phyloP scores from a whole-genome alignment of 2,329 filamentous ascomycete species.

The Knufia fluminis region DNA sequence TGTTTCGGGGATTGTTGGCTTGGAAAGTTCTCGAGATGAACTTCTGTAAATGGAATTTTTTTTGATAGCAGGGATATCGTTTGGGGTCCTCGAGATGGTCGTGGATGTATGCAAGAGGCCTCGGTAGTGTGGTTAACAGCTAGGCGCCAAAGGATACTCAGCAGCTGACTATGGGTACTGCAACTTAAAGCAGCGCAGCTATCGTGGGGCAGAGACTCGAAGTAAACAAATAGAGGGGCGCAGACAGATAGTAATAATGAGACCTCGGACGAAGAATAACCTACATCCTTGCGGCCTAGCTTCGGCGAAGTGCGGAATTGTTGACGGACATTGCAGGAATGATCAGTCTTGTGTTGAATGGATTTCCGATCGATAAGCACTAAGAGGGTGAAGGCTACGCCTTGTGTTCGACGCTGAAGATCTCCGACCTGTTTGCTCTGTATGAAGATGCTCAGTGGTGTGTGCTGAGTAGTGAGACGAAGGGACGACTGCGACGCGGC shows the following conservation, averaged over 20 bases:
- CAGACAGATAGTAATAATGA: neutral
- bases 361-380: too few relatives aligned
- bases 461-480: neutral
- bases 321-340: neutral
- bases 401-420: too few relatives aligned
- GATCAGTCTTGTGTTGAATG: too few relatives aligned
- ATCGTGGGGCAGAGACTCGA: neutral
- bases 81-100: neutral
- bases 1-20: neutral
- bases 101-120: too few relatives aligned
- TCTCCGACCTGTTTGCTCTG: too few relatives aligned
- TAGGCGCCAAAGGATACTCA: neutral
- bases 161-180: too few relatives aligned
- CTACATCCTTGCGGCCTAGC: neutral
- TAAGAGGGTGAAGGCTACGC: too few relatives aligned
- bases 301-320: neutral
- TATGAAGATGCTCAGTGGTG: neutral
- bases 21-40: neutral
- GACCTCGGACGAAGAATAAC: neutral
- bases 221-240: neutral
- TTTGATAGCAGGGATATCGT: neutral
- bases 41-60: neutral
- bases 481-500: neutral
- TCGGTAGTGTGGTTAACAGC: too few relatives aligned
- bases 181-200: neutral